Conservation (phyloP, 225 moss, liverwort and hornwort genomes). For the Rhytidiadelphus loreus region DNA sequence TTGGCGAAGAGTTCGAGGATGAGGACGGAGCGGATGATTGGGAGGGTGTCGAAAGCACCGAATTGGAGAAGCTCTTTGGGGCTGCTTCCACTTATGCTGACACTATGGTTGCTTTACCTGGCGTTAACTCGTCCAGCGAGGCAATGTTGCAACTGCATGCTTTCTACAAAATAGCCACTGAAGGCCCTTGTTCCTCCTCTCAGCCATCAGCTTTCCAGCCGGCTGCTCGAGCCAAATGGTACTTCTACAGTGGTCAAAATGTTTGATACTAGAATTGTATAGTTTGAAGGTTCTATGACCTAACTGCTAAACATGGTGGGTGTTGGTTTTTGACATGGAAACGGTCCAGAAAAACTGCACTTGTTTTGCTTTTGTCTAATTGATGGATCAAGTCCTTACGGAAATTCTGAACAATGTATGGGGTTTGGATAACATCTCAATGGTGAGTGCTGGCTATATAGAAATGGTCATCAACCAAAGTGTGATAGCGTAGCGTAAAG, state of each 20-base stretch:
- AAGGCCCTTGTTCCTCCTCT: slow-evolving; percentile 77
- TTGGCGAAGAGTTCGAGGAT: slow-evolving; percentile 11
- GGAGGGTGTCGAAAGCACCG: slow-evolving; percentile 94
- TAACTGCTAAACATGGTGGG: not conserved
- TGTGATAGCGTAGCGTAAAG: not conserved
- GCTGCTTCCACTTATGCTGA: slow-evolving; percentile 78
- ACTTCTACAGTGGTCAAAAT: not conserved
- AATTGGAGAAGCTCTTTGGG: slow-evolving; percentile 79
- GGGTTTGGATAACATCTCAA: not conserved
- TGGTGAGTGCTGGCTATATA: not conserved
- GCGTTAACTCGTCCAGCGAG: slow-evolving; percentile 72
- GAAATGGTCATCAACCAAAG: not conserved
- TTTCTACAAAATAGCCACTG: slow-evolving; percentile 87
- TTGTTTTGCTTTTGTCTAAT: not conserved
- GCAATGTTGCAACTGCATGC: slow-evolving; percentile 78
- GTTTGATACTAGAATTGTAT: not conserved
- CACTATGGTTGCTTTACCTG: slow-evolving; percentile 51
- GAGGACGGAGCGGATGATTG: slow-evolving; percentile 72
- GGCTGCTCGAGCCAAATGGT: slow-evolving; percentile 94
- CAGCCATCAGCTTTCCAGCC: slow-evolving; percentile 82
- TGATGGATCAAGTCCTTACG: not conserved
- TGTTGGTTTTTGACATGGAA: not conserved
- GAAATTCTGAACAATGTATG: not conserved
- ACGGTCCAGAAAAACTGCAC: not conserved
- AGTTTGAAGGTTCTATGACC: not conserved